These are phyloP conservation scores for Euphorbia schlechtendalii DNA, from an alignment of 441 rosid genomes.

Conservation along the genomic window DNA sequence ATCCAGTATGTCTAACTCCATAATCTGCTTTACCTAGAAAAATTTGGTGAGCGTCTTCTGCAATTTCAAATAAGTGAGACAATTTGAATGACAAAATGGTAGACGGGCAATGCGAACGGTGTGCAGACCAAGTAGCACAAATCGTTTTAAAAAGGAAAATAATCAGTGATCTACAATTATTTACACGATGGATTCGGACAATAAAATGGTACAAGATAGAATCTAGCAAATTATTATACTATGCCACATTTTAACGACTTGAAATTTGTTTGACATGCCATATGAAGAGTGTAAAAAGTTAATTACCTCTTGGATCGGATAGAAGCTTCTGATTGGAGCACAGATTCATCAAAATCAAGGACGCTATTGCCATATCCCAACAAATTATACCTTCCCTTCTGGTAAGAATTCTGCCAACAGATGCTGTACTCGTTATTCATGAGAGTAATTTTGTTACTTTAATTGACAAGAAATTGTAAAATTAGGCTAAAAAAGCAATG, in stretches of 20 bases:
- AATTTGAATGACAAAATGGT: neutral
- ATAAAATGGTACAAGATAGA: no score
- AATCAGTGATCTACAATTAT: no score
- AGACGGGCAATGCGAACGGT: neutral
- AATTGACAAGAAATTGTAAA: no score
- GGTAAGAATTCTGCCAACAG: conserved; percentile 67
- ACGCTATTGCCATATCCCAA: conserved; percentile 54
- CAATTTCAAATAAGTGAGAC: conserved; percentile 10
- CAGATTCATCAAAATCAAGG: conserved; percentile 58
- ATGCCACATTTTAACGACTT: neutral
- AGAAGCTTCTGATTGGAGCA: conserved; percentile 58
- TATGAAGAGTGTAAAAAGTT: neutral
- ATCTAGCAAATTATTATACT: neutral
- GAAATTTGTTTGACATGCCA: neutral
- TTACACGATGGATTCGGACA: no score
- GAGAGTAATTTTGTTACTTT: no score
- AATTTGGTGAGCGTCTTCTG: conserved; percentile 19
- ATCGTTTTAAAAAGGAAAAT: no score
- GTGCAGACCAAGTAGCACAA: neutral
- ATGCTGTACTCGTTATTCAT: conserved; percentile 39
- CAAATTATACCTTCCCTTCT: conserved; percentile 49
- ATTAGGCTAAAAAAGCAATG: neutral
- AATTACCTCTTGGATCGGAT: conserved; percentile 60
- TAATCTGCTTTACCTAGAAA: conserved; percentile 12
- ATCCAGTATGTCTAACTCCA: conserved; percentile 6